Evolutionary conservation across 768 basidiomycete species (phyloP).

Genomic region (Cystofilobasidium bisporidii): DNA sequence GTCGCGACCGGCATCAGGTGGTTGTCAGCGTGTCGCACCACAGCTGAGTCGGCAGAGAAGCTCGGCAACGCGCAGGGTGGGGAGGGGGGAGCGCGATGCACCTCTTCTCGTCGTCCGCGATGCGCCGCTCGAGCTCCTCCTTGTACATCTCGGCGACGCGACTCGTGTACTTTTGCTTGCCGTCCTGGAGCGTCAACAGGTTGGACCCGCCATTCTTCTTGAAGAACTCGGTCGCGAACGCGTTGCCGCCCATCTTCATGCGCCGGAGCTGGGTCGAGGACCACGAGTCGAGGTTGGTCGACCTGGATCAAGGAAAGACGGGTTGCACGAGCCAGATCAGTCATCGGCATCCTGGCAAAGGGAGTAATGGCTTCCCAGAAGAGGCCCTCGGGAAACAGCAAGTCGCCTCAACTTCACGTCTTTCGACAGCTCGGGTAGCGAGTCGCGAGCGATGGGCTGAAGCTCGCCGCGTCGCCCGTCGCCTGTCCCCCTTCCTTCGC

Average conservation of each 20-base stretch:
- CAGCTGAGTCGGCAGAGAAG: not conserved
- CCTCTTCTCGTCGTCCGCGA: slow-evolving; percentile 64
- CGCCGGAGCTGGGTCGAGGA: slow-evolving; percentile 77
- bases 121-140: slow-evolving; percentile 72
- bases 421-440: not conserved
- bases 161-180: slow-evolving; percentile 81
- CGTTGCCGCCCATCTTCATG: slow-evolving; percentile 95
- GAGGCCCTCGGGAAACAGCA: too few relatives aligned
- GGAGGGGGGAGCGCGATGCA: slow-evolving; percentile 40
- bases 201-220: slow-evolving; percentile 70
- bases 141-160: slow-evolving; percentile 79
- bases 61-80: not conserved
- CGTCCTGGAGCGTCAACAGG: slow-evolving; percentile 60
- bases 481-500: not conserved
- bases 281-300: slow-evolving; percentile 95
- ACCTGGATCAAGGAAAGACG: slow-evolving; percentile 47
- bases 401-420: too few relatives aligned
- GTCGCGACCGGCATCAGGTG: not conserved
- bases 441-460: not conserved
- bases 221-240: slow-evolving; percentile 76
- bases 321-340: too few relatives aligned
- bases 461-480: not conserved
- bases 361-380: too few relatives aligned
- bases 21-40: not conserved
- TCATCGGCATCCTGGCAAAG: too few relatives aligned